Conservation (phyloP, 2,329 filamentous ascomycete genomes). For the Sporothrix schenckii region DNA sequence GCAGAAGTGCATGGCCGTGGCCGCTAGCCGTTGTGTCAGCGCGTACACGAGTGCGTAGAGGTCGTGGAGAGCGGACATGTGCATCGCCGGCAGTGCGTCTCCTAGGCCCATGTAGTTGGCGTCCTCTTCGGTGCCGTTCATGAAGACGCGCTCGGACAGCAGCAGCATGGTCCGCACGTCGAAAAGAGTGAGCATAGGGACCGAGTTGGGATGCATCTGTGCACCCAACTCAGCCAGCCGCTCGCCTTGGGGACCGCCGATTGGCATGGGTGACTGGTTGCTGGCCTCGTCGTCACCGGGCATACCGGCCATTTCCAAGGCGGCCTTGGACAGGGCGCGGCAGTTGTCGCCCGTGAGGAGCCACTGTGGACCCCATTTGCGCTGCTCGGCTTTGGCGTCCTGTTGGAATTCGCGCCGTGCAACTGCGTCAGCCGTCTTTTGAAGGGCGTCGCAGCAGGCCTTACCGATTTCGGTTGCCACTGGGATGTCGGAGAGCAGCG, state of each 20-base stretch:
- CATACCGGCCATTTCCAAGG: constrained; percentile 29
- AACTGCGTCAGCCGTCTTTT: constrained; percentile 68
- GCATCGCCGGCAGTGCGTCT: constrained; percentile 65
- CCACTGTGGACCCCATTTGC: constrained; percentile 67
- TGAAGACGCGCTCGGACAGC: constrained; percentile 70
- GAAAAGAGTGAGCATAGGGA: constrained; percentile 61
- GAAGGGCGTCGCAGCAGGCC: constrained; percentile 66
- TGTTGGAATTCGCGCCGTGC: constrained; percentile 64
- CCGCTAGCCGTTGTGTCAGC: constrained; percentile 69
- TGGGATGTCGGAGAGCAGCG: constrained; percentile 60
- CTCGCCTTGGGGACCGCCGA: not conserved
- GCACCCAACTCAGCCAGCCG: not conserved
- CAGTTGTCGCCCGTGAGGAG: constrained; percentile 55
- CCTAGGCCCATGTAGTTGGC: constrained; percentile 69
- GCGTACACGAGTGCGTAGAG: constrained; percentile 70
- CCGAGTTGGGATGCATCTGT: not conserved
- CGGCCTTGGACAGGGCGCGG: constrained; percentile 22
- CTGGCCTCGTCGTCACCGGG: constrained; percentile 5
- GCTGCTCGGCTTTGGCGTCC: constrained; percentile 63
- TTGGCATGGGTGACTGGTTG: constrained; percentile 1
- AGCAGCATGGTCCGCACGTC: constrained; percentile 62
- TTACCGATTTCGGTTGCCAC: constrained; percentile 72
- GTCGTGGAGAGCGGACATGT: constrained; percentile 74
- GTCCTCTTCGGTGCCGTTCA: constrained; percentile 67
- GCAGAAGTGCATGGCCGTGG: constrained; percentile 70